A percentile compares a stretch with the other conserved stretches of the same genome.
These are phyloP conservation scores for Lactuca saligna DNA, from an alignment of 129 eudicot genomes.

Conservation along the genomic window DNA sequence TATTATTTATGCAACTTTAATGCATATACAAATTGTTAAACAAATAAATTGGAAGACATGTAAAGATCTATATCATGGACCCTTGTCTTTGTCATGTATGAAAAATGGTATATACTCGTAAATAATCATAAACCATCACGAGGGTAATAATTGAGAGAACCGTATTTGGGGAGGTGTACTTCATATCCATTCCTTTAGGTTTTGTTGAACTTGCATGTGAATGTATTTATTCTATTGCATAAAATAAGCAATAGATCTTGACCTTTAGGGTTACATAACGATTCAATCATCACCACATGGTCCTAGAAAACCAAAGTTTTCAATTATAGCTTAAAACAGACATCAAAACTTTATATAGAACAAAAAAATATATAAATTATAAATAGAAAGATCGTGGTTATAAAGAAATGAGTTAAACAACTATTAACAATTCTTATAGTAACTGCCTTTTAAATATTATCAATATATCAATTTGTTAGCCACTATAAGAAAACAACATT, in stretches of 20 bases:
- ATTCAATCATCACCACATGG: slow-evolving; percentile 28
- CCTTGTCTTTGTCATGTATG: slow-evolving; percentile 20
- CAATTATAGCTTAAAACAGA: slow-evolving; percentile 18
- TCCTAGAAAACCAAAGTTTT: slow-evolving; percentile 19
- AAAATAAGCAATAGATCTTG: slow-evolving; percentile 34
- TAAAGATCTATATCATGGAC: slow-evolving; percentile 2
- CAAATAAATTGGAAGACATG: neutral
- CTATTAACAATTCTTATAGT: no score
- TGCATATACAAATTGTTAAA: neutral
- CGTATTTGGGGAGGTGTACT: slow-evolving; percentile 20
- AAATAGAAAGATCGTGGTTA: slow-evolving; percentile 9
- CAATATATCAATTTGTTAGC: neutral
- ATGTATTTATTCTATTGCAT: slow-evolving; percentile 19
- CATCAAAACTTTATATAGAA: neutral
- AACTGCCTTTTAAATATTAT: no score
- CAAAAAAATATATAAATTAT: neutral
- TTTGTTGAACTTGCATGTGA: slow-evolving; percentile 28
- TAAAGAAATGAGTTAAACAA: neutral
- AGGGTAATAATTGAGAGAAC: slow-evolving; percentile 27
- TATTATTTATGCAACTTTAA: no score
- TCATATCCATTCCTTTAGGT: slow-evolving; percentile 20
- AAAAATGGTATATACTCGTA: slow-evolving; percentile 12
- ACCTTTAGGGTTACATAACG: slow-evolving; percentile 29
- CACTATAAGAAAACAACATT: neutral
- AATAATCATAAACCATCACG: slow-evolving; percentile 5